These are phyloP conservation scores for Kentomonas sorsogonicus DNA, from an alignment of 208 protist species.

Conservation along the genomic window DNA sequence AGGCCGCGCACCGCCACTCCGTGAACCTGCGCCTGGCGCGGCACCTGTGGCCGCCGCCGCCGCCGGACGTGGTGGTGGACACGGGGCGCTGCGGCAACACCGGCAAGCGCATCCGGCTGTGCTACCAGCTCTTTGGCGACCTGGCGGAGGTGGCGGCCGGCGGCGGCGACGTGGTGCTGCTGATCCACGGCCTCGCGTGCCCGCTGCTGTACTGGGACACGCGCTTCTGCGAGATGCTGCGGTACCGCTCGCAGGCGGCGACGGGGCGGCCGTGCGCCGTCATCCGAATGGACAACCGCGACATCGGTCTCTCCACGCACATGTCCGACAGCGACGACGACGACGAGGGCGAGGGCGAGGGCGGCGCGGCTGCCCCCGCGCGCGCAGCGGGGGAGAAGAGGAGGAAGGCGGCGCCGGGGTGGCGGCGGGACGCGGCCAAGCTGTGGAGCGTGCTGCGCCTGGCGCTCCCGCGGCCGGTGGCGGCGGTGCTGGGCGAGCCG, in stretches of 20 bases:
- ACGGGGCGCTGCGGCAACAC: conserved; percentile 50
- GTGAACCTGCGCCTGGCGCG: too few species aligned
- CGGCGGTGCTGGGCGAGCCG: conserved; percentile 10
- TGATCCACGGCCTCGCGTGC: conserved; percentile 58
- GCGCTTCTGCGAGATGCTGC: conserved; percentile 26
- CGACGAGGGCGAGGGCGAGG: not conserved
- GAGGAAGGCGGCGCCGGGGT: not conserved
- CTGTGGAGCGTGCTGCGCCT: not conserved
- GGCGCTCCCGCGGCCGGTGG: not conserved
- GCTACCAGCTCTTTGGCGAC: conserved; percentile 61
- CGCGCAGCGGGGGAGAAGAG: too few species aligned
- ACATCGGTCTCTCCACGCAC: conserved; percentile 72
- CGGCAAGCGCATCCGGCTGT: conserved; percentile 38
- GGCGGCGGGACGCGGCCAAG: not conserved
- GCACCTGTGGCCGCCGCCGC: too few species aligned
- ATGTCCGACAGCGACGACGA: too few species aligned
- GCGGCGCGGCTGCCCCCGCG: not conserved
- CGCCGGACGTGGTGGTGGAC: conserved; percentile 34
- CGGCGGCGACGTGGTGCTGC: conserved; percentile 22
- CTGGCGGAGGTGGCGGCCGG: not conserved
- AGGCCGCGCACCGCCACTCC: too few species aligned
- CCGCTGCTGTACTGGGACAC: conserved; percentile 53
- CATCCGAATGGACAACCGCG: conserved; percentile 75
- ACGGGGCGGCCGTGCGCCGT: conserved; percentile 34
- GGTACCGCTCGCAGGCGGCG: not conserved